Evolutionary conservation across 805 yeast genomes (phyloP), one percentile per base, ranked within the genome.

Genomic region (Candida boidinii): DNA sequence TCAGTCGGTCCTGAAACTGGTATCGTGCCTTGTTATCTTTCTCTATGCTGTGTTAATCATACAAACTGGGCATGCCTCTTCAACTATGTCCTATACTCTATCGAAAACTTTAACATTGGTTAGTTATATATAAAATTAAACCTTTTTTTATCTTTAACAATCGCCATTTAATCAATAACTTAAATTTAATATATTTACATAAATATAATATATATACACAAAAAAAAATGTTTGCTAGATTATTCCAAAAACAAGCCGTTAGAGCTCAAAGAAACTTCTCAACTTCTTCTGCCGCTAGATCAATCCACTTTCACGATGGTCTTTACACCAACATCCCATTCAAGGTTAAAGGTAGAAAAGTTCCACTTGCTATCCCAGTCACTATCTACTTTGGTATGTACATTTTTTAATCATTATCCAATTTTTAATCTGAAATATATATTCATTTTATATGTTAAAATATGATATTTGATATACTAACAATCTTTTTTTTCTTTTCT

Each of bases 291-390:
- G 56, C 66, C 48, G 58, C 35, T 37, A 35, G 45, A 24, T 41
- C 54, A 34, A 65, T 62, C 31, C 68, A 50, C 43, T 82, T 74
- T 63, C 77, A 71, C 55, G 76, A 76, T 50, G 96, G 96, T 54
- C 78, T 79, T 30, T 92, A 92, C 79, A 68, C 81, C 53, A 90
- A 92, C 75, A 56, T 90, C 43, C 98, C 98, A 45, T 92, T 90
- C 77, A 76, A 76, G 72, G 94, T 90, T 43, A 87, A 86, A 73
- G 70, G 79, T 75, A 87, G 95, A 73, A 82, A 77, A 68, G 72
- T 90, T 45, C 97, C 96, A 46, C 87, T 73, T 60, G 84, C 78
- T 46, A 66, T 86, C 33, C 70, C 80, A 45, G 94, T 83, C 70
- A 76, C 87, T 34, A 80, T 76, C 66, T 80, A 79, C 66, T 69